phyloP scores from a whole-genome alignment of 1,284 basidiomycete genomes.

The Erythrobasidium hasegawianum region DNA sequence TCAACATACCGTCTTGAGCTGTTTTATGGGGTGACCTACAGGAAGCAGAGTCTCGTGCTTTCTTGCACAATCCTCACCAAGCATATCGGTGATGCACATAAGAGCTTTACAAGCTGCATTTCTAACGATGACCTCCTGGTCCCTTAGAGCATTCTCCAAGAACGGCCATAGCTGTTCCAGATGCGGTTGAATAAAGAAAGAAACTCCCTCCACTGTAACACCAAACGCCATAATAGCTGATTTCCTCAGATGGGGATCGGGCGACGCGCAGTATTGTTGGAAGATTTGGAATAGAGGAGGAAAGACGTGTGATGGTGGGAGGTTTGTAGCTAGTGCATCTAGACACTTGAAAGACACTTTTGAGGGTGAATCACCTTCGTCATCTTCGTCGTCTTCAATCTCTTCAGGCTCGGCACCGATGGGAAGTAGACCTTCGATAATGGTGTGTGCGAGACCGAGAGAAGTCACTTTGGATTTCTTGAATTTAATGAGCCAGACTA shows the following conservation, averaged over 20 bases:
- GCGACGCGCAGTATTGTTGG: constrained; percentile 72
- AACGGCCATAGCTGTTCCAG: constrained; percentile 92
- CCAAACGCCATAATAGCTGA: constrained; percentile 95
- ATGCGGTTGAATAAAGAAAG: constrained; percentile 93
- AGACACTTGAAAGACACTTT: constrained; percentile 88
- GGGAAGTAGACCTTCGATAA: constrained; percentile 88
- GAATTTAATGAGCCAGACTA: constrained; percentile 72
- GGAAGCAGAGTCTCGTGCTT: constrained; percentile 84
- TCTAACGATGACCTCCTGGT: constrained; percentile 77
- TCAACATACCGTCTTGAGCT: too few relatives aligned
- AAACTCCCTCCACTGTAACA: constrained; percentile 94
- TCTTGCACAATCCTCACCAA: constrained; percentile 85
- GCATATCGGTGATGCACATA: constrained; percentile 95
- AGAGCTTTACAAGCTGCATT: constrained; percentile 94
- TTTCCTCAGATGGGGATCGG: constrained; percentile 73
- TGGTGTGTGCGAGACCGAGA: constrained; percentile 75
- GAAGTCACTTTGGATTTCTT: constrained; percentile 96
- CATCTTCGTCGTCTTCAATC: constrained; percentile 78
- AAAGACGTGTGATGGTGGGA: constrained; percentile 96
- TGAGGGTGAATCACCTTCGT: constrained; percentile 80
- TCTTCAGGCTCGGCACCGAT: constrained; percentile 86
- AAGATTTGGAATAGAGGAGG: constrained; percentile 69
- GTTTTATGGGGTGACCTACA: too few relatives aligned
- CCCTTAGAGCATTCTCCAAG: constrained; percentile 82
- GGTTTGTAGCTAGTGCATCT: constrained; percentile 85